Percentiles rank a stretch among this genome's conserved stretches.
Conservation (phyloP, 1,284 basidiomycete species). For the Taiwanofungus camphoratus region DNA sequence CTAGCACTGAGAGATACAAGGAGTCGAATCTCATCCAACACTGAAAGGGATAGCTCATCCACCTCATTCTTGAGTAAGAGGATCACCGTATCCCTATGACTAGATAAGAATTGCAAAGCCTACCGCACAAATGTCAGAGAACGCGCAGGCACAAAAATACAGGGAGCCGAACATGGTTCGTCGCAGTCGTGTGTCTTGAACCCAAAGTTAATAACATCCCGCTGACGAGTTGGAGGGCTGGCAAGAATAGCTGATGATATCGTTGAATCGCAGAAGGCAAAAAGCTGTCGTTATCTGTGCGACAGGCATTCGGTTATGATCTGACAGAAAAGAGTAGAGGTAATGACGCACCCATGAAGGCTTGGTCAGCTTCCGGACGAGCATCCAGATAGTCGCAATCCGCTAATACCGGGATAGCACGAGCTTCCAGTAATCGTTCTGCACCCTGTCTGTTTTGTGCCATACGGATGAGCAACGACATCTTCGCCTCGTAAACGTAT, state of each 20-base stretch:
- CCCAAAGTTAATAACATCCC: slow-evolving; percentile 68
- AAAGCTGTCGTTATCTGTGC: slow-evolving; percentile 76
- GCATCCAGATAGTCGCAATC: slow-evolving; percentile 87
- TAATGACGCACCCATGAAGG: slow-evolving; percentile 65
- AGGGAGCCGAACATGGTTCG: slow-evolving; percentile 50
- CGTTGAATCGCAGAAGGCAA: slow-evolving; percentile 83
- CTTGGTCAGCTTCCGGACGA: slow-evolving; percentile 75
- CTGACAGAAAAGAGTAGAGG: not conserved
- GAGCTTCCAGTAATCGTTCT: slow-evolving; percentile 79
- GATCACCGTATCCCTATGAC: slow-evolving; percentile 75
- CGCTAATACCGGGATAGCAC: slow-evolving; percentile 73
- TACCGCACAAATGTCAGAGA: slow-evolving; percentile 24
- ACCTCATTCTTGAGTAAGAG: slow-evolving; percentile 73
- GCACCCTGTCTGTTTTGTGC: slow-evolving; percentile 80
- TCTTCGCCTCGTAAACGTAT: slow-evolving; percentile 94
- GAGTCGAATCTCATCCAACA: slow-evolving; percentile 73
- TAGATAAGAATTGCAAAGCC: slow-evolving; percentile 72
- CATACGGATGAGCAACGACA: slow-evolving; percentile 83
- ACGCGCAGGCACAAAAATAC: not conserved
- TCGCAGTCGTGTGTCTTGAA: slow-evolving; percentile 54
- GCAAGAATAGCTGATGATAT: slow-evolving; percentile 85
- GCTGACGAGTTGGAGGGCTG: slow-evolving; percentile 75
- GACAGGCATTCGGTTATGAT: not conserved
- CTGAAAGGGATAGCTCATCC: slow-evolving; percentile 55
- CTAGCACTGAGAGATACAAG: slow-evolving; percentile 65